Conservation (phyloP, 352 stramenopile species). For the Phytophthora sojae region DNA sequence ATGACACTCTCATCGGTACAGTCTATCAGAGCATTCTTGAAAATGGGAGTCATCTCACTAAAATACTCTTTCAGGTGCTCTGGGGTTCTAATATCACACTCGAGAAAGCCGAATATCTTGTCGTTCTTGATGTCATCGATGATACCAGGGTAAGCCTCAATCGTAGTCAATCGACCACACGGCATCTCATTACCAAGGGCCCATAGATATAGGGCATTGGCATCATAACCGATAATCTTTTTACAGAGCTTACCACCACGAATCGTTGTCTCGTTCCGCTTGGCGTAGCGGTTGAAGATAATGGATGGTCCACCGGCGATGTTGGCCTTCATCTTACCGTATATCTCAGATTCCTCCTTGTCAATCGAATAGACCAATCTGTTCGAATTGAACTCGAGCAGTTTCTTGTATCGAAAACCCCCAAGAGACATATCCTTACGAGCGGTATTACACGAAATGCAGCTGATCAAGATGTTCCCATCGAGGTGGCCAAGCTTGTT, state of each 20-base stretch:
- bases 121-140: slow-evolving; percentile 22
- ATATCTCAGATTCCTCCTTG: no score
- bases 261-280: slow-evolving; percentile 12
- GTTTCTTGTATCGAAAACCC: no score
- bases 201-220: slow-evolving; percentile 13
- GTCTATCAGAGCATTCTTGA: slow-evolving; percentile 4
- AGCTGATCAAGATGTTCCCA: no score
- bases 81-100: neutral
- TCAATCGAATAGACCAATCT: no score
- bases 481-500: no score
- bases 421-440: no score
- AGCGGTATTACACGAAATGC: no score
- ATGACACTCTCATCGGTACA: neutral
- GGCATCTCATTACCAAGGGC: slow-evolving; percentile 30
- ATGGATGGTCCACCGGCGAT: slow-evolving; percentile 2
- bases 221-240: slow-evolving; percentile 22
- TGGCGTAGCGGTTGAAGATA: slow-evolving; percentile 7
- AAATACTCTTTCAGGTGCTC: neutral
- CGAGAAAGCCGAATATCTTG: neutral
- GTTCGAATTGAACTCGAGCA: no score
- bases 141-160: slow-evolving; percentile 1
- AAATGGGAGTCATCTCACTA: slow-evolving; percentile 32
- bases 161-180: slow-evolving; percentile 25
- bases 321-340: slow-evolving; percentile 16
- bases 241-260: slow-evolving; percentile 17